Conservation (phyloP, 2,329 filamentous ascomycete genomes). For the Dendryphion nanum region DNA sequence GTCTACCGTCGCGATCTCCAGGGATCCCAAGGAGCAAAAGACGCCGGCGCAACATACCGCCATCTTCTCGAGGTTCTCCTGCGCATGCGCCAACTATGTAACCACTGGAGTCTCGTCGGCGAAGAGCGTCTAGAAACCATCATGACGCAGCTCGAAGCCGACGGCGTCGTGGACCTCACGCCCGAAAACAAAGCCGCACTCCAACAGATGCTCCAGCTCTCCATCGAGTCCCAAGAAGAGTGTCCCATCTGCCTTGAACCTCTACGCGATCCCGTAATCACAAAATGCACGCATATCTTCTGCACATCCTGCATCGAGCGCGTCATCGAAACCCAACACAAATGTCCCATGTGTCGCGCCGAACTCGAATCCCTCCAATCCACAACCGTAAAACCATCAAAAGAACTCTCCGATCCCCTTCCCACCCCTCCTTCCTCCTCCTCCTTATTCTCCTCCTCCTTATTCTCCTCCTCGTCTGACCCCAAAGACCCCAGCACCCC, state of each 20-base stretch:
- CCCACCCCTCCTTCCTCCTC: background rate
- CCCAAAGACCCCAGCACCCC: background rate
- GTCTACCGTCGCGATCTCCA: constrained; percentile 53
- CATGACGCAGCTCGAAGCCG: constrained; percentile 64
- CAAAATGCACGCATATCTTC: constrained; percentile 79
- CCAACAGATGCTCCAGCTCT: constrained; percentile 72
- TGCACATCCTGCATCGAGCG: constrained; percentile 71
- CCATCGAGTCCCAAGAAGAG: constrained; percentile 77
- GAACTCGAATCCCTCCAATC: constrained; percentile 49
- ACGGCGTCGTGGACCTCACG: constrained; percentile 67
- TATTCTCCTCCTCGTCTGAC: too few species aligned
- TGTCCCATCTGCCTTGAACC: constrained; percentile 79
- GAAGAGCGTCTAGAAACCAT: constrained; percentile 68
- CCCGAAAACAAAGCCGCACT: constrained; percentile 70
- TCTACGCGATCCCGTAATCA: constrained; percentile 74
- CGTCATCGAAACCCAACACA: constrained; percentile 72
- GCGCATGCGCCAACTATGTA: constrained; percentile 80
- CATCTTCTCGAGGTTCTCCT: constrained; percentile 78
- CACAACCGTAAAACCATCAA: constrained; percentile 65
- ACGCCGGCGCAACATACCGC: constrained; percentile 54
- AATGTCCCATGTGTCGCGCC: constrained; percentile 82
- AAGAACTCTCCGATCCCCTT: constrained; percentile 45
- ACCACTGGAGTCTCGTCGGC: constrained; percentile 82
- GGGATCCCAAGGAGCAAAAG: background rate
- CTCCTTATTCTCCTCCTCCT: background rate